A percentile compares a stretch with the other conserved stretches of the same genome.
These are phyloP conservation scores for Zelopaecilomyces penicillatus DNA, from an alignment of 2,329 filamentous ascomycete genomes.

Conservation along the genomic window DNA sequence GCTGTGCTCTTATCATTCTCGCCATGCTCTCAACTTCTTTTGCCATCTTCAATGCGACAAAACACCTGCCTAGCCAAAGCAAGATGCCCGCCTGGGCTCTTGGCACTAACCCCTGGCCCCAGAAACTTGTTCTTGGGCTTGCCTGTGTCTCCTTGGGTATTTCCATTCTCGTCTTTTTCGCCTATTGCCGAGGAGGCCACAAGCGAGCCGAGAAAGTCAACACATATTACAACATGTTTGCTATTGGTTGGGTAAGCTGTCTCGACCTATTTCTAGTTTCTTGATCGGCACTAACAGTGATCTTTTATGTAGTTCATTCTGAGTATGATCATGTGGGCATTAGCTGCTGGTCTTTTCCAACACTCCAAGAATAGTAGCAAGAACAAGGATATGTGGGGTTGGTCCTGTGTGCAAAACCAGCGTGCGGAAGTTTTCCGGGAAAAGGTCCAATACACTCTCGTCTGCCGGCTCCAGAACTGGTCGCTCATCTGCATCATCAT, in stretches of 20 bases:
- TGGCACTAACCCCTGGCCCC: conserved; percentile 71
- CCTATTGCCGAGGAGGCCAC: conserved; percentile 85
- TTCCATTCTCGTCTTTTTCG: conserved; percentile 71
- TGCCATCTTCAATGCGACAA: conserved; percentile 86
- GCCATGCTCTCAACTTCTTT: conserved; percentile 85
- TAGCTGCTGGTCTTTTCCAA: conserved; percentile 79
- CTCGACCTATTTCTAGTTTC: background rate
- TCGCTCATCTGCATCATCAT: conserved; percentile 93
- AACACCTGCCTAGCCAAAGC: conserved; percentile 63
- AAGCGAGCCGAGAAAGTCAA: conserved; percentile 82
- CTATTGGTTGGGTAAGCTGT: conserved; percentile 60
- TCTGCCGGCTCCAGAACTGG: conserved; percentile 92
- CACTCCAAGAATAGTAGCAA: conserved; percentile 58
- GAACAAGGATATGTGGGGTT: conserved; percentile 93
- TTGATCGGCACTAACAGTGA: conserved; percentile 4
- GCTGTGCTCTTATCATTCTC: conserved; percentile 90
- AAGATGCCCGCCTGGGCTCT: conserved; percentile 77
- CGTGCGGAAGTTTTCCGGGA: conserved; percentile 68
- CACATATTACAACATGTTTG: conserved; percentile 92
- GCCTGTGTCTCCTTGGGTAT: conserved; percentile 72
- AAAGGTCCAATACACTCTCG: conserved; percentile 77
- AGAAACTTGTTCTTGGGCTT: conserved; percentile 72
- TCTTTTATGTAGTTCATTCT: conserved; percentile 58
- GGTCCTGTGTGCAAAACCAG: conserved; percentile 89
- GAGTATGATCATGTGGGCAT: conserved; percentile 84